phyloP scores from a whole-genome alignment of 2,329 filamentous ascomycete species.

The Verticillium nubilum region DNA sequence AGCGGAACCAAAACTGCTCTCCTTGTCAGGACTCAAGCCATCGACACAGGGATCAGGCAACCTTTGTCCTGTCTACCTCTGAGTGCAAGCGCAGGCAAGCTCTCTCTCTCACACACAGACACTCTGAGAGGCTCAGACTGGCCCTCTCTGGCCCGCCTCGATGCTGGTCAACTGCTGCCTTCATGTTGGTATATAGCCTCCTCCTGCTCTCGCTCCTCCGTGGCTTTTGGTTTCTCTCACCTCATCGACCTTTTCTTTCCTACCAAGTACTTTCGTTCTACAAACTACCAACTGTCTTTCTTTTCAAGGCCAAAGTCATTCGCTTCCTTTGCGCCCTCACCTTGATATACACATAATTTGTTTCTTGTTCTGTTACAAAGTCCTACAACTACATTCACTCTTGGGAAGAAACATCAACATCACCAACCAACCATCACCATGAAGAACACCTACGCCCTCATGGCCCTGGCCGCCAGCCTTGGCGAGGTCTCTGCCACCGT shows the following conservation, averaged over 20 bases:
- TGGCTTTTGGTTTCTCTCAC: slow-evolving; percentile 10
- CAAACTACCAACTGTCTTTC: slow-evolving; percentile 22
- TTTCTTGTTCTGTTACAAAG: neutral
- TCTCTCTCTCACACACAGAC: slow-evolving; percentile 1
- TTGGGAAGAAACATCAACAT: neutral
- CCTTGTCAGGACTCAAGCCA: neutral
- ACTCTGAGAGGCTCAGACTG: neutral
- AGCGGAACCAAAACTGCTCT: neutral
- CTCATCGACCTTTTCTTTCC: slow-evolving; percentile 15
- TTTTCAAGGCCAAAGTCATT: slow-evolving; percentile 48
- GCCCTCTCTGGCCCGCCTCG: neutral
- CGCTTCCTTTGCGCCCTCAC: slow-evolving; percentile 42
- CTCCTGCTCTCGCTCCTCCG: slow-evolving; percentile 5
- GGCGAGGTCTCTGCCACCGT: slow-evolving; percentile 44
- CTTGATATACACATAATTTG: neutral
- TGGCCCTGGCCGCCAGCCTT: slow-evolving; percentile 46
- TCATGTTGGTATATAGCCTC: slow-evolving; percentile 12
- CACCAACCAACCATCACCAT: slow-evolving; percentile 28
- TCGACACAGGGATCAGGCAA: neutral
- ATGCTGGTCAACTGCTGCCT: neutral
- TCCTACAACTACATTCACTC: neutral
- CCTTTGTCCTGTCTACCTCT: slow-evolving; percentile 4
- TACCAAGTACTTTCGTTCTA: slow-evolving; percentile 18
- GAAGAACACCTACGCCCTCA: slow-evolving; percentile 44
- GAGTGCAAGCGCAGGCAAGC: neutral